Evolutionary conservation across 2,329 filamentous ascomycete species (phyloP), one percentile per base, ranked within the genome.

Genomic region (Cytospora mali): DNA sequence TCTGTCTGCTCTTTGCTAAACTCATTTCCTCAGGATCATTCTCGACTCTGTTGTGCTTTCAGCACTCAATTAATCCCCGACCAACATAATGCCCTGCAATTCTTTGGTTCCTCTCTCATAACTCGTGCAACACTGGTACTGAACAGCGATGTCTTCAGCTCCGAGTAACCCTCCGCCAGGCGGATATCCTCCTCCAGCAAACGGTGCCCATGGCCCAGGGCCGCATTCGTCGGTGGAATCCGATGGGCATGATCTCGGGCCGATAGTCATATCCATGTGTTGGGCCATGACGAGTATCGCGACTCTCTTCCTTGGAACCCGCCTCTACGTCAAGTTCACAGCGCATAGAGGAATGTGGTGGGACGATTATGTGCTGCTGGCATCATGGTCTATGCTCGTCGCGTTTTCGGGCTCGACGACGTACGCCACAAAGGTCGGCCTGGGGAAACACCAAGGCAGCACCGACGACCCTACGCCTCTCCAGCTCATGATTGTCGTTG

Each of bases 321-420:
- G 62, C 23, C 18, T 64, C 18, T 62, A 49, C 39, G 53, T 56
- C 50, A 64, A 64, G 55, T 21, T 48, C 28, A 56, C 58, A 6
- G 35, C 46, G 2, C 39, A 42, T 2, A 62, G 62, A 21, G 62
- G 58, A 1, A 16, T 62, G 6, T 64, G 62, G 62, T 64, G 62
- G 62, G 62, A 64, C 21, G 62, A 64, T 50, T 39, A 57, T 18
- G 33, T 62, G 6, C 58, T 64, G 21, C 3, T 62, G 6, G 62
- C 59, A 11, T 61, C 62, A 7, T 64, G 62, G 62, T 31, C 25
- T 14, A 62, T 64, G 62, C 59, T 64, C 18, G 54, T 48, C 2
- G 50, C 56, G 14, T 61, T 62, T 21, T 42, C 61, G 4, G 52
- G 42, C 3, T 27, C 61, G 39, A 58, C 55, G 21, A 62, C 62